Percentiles rank a stretch among this genome's conserved stretches.
Evolutionary conservation across 345 rosid genomes (phyloP).

Genomic region (Moricandia moricandioides): DNA sequence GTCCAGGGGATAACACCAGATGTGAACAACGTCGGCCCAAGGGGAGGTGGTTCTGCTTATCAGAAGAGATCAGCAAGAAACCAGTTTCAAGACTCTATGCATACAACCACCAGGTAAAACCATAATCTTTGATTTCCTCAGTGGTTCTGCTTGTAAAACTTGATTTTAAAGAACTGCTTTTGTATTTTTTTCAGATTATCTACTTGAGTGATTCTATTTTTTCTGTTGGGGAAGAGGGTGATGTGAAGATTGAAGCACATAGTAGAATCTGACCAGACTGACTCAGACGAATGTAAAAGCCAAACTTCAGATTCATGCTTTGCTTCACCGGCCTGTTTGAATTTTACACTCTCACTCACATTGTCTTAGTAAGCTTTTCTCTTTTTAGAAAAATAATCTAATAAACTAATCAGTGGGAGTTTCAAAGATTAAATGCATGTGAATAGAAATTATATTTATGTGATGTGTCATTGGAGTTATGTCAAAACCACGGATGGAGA

Average conservation of each 20-base stretch:
- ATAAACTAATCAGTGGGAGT: constrained; percentile 22
- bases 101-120: constrained; percentile 34
- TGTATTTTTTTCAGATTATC: constrained; percentile 22
- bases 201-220: constrained; percentile 11
- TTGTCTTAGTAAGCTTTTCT: constrained; percentile 12
- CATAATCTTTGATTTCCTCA: not conserved
- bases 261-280: constrained; percentile 26
- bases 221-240: constrained; percentile 8
- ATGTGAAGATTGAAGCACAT: constrained; percentile 24
- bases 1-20: constrained; percentile 37
- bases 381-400: not conserved
- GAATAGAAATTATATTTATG: constrained; percentile 26
- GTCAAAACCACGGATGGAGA: constrained; percentile 8
- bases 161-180: not conserved
- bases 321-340: constrained; percentile 17
- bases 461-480: constrained; percentile 18
- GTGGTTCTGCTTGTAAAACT: not conserved
- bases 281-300: constrained; percentile 13
- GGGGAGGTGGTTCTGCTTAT: constrained; percentile 38
- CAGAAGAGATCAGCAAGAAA: constrained; percentile 39
- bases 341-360: constrained; percentile 12
- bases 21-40: constrained; percentile 26
- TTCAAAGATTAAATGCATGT: constrained; percentile 22
- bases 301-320: constrained; percentile 18
- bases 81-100: constrained; percentile 35